These are phyloP conservation scores for Pseudoperonospora humuli DNA, from an alignment of 352 stramenopile genomes.

Conservation along the genomic window DNA sequence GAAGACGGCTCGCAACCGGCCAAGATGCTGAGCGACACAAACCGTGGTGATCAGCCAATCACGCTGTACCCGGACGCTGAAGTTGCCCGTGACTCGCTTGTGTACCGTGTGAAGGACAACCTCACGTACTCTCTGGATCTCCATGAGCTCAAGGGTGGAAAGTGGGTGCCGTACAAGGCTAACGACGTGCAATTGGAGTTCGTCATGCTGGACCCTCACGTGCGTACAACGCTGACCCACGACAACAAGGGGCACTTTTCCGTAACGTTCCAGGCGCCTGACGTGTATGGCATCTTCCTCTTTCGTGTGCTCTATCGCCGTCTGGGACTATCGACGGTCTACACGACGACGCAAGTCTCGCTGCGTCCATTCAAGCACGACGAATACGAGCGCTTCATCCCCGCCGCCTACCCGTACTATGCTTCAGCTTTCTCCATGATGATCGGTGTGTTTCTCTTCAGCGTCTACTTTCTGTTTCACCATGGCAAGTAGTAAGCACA, in stretches of 20 bases:
- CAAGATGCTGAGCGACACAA: conserved; percentile 86
- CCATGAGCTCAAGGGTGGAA: conserved; percentile 73
- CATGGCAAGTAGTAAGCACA: conserved; percentile 43
- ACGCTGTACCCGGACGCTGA: conserved; percentile 87
- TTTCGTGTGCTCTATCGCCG: conserved; percentile 90
- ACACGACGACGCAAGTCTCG: conserved; percentile 86
- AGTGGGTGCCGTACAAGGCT: conserved; percentile 73
- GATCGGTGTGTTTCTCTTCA: conserved; percentile 87
- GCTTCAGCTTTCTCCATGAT: conserved; percentile 88
- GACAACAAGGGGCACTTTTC: conserved; percentile 66
- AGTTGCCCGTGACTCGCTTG: conserved; percentile 82
- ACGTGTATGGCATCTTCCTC: conserved; percentile 92
- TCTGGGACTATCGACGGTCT: conserved; percentile 78
- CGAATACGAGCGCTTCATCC: conserved; percentile 93
- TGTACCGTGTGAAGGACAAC: conserved; percentile 93
- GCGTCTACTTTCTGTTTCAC: conserved; percentile 85
- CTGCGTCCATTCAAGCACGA: conserved; percentile 93
- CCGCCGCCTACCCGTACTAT: conserved; percentile 90
- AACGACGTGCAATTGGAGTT: conserved; percentile 91
- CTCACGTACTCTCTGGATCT: conserved; percentile 88
- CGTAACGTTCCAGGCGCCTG: conserved; percentile 83
- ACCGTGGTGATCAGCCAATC: conserved; percentile 79
- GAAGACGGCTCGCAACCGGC: conserved; percentile 75
- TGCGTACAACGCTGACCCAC: conserved; percentile 82
- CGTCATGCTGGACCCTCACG: conserved; percentile 91